Percentiles rank a stretch among this genome's conserved stretches.
Evolutionary conservation across 306 rosid genomes (phyloP).

Genomic region (Echinosophora koreensis): DNA sequence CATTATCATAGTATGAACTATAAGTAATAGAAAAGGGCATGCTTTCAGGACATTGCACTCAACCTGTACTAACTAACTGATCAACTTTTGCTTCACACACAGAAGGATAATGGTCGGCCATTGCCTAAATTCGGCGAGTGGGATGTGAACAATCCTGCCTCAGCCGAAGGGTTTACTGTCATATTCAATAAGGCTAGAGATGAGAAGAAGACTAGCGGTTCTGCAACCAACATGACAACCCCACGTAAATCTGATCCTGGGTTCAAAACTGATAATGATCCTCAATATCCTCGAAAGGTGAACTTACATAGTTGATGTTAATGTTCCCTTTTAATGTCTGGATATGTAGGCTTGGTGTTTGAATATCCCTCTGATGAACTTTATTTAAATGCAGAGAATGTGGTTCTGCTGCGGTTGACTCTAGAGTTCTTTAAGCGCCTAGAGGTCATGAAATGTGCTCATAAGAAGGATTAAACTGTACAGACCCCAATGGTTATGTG

Average conservation of each 20-base stretch:
- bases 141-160: conserved; percentile 90
- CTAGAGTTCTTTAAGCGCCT: conserved; percentile 29
- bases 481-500: conserved; percentile 15
- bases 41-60: conserved; percentile 2
- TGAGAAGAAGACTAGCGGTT: conserved; percentile 71
- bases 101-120: conserved; percentile 73
- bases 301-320: neutral
- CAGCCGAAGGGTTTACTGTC: conserved; percentile 89
- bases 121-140: conserved; percentile 93
- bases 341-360: conserved; percentile 27
- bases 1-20: conserved; percentile 10
- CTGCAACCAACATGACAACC: conserved; percentile 41
- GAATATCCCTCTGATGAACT: conserved; percentile 2
- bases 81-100: neutral
- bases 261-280: conserved; percentile 40
- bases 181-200: conserved; percentile 90
- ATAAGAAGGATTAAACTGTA: neutral
- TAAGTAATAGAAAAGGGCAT: neutral
- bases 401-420: conserved; percentile 87
- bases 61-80: conserved; percentile 8
- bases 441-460: conserved; percentile 3
- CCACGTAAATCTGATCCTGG: conserved; percentile 51
- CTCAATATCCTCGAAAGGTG: conserved; percentile 60
- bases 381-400: conserved; percentile 65
- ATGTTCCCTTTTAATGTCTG: neutral